Percentiles rank a stretch among this genome's conserved stretches.
phyloP scores from a whole-genome alignment of 306 rosid species.

The Senna siamea region DNA sequence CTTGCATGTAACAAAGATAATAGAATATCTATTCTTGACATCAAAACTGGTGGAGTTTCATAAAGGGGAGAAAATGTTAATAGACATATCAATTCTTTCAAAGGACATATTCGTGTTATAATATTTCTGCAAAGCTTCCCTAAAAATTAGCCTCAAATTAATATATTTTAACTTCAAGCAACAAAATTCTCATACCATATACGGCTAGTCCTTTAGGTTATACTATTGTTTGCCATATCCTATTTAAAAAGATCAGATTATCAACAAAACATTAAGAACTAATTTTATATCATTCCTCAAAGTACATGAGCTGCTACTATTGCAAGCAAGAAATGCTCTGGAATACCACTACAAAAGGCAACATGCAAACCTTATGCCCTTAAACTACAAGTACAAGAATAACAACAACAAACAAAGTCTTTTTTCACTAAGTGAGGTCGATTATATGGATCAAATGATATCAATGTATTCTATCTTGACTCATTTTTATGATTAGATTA shows the following conservation, averaged over 20 bases:
- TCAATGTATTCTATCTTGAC: too few species aligned
- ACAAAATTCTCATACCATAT: neutral
- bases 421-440: too few species aligned
- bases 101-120: conserved; percentile 18
- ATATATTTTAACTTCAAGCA: conserved; percentile 20
- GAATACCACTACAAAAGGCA: conserved; percentile 7
- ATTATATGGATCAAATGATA: too few species aligned
- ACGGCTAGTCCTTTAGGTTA: neutral
- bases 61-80: too few species aligned
- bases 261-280: conserved; percentile 6
- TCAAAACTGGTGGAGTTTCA: conserved; percentile 19
- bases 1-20: conserved; percentile 17
- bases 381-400: too few species aligned
- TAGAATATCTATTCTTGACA: neutral
- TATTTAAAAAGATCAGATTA: conserved; percentile 19
- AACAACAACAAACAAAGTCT: too few species aligned
- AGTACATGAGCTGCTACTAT: conserved; percentile 8
- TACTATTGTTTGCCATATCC: conserved; percentile 8
- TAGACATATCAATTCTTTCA: conserved; percentile 12
- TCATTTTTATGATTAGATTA: too few species aligned
- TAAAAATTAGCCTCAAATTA: conserved; percentile 1
- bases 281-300: conserved; percentile 12
- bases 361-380: neutral
- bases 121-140: too few species aligned
- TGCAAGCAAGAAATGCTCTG: neutral